Evolutionary conservation across 768 basidiomycete genomes (phyloP).

Genomic region (Tylopilus rubrobrunneus): DNA sequence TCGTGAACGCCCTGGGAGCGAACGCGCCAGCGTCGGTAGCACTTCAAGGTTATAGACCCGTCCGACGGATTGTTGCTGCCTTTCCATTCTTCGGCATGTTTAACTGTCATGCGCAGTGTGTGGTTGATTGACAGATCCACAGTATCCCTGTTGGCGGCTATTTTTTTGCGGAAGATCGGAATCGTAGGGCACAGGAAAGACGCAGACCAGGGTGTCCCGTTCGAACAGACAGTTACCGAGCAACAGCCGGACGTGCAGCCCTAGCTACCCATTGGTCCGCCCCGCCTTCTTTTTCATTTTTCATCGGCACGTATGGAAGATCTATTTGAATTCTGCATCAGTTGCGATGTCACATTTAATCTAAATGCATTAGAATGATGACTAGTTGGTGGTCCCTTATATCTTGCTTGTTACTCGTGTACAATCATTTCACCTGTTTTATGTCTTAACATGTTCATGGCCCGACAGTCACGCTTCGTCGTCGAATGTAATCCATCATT

Average conservation of each 20-base stretch:
- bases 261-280: neutral
- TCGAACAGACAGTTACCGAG: conserved; percentile 16
- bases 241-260: neutral
- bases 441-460: too few species aligned
- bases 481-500: too few species aligned
- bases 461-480: too few species aligned
- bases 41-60: conserved; percentile 55
- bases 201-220: conserved; percentile 3
- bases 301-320: too few species aligned
- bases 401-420: too few species aligned
- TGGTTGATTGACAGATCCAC: neutral
- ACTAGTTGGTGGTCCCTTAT: too few species aligned
- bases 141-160: conserved; percentile 30
- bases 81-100: conserved; percentile 54
- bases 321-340: too few species aligned
- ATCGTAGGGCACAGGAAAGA: conserved; percentile 32
- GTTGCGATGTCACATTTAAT: too few species aligned
- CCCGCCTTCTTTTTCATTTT: too few species aligned
- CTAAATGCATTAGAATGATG: too few species aligned
- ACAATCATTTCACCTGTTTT: too few species aligned
- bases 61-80: conserved; percentile 60
- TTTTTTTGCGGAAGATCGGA: conserved; percentile 40
- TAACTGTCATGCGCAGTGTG: neutral
- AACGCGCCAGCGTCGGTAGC: conserved; percentile 35
- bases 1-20: conserved; percentile 21